phyloP scores from a whole-genome alignment of 495 filamentous ascomycete species.

The Rostrohypoxylon terebratum region DNA sequence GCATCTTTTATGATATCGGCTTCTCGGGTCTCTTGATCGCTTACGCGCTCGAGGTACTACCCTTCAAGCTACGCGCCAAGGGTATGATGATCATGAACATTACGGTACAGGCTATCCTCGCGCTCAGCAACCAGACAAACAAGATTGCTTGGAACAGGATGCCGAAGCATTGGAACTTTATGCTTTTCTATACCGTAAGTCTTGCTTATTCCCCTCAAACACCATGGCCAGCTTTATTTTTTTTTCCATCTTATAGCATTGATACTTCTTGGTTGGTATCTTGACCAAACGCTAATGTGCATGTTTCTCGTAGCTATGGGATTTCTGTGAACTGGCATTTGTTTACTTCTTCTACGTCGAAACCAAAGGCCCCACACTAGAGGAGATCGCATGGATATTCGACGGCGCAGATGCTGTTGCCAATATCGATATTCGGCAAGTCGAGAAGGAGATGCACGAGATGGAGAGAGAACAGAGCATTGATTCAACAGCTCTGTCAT shows the following conservation, averaged over 20 bases:
- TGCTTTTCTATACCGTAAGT: slow-evolving; percentile 69
- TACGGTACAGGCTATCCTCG: slow-evolving; percentile 69
- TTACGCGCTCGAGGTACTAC: slow-evolving; percentile 74
- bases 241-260: neutral
- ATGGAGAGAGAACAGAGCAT: slow-evolving; percentile 50
- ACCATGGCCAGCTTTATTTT: neutral
- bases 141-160: slow-evolving; percentile 69
- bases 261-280: no score
- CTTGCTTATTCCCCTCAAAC: no score
- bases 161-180: slow-evolving; percentile 69
- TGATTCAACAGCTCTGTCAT: slow-evolving; percentile 34
- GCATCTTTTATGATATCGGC: slow-evolving; percentile 69
- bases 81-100: slow-evolving; percentile 75
- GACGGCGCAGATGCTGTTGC: slow-evolving; percentile 68
- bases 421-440: slow-evolving; percentile 60
- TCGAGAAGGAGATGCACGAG: slow-evolving; percentile 61
- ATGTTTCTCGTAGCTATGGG: slow-evolving; percentile 60
- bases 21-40: slow-evolving; percentile 73
- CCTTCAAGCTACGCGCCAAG: slow-evolving; percentile 76
- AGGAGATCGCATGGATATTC: slow-evolving; percentile 71
- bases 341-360: slow-evolving; percentile 77
- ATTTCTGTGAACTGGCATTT: slow-evolving; percentile 66
- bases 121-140: slow-evolving; percentile 71
- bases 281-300: slow-evolving; percentile 8
- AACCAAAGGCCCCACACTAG: slow-evolving; percentile 71